Evolutionary conservation across 495 filamentous ascomycete species (phyloP).

Genomic region (Xylaria venustula): DNA sequence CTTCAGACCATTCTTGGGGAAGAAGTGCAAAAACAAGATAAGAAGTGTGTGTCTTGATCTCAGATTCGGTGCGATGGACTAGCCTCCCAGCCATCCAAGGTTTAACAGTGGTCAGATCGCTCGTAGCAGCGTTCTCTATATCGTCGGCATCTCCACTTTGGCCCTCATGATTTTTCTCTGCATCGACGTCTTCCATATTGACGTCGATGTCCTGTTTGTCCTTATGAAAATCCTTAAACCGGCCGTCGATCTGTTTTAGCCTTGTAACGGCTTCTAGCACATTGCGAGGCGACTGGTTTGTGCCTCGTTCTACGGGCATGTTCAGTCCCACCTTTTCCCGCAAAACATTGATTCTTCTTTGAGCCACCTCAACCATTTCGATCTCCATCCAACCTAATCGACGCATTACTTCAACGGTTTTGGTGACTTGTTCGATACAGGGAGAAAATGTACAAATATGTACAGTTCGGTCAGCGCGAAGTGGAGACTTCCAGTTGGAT

Average conservation of each 20-base stretch:
- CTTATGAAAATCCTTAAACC: slow-evolving; percentile 55
- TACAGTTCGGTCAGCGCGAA: slow-evolving; percentile 64
- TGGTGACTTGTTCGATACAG: slow-evolving; percentile 91
- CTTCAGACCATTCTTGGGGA: slow-evolving; percentile 78
- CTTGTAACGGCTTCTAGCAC: slow-evolving; percentile 76
- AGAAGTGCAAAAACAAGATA: slow-evolving; percentile 93
- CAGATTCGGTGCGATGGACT: slow-evolving; percentile 75
- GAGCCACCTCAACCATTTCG: slow-evolving; percentile 81
- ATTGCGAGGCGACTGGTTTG: slow-evolving; percentile 55
- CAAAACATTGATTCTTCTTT: slow-evolving; percentile 74
- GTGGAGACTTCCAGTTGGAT: slow-evolving; percentile 56
- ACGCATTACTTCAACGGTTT: slow-evolving; percentile 75
- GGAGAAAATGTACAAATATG: slow-evolving; percentile 92
- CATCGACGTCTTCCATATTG: slow-evolving; percentile 19
- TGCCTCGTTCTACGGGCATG: slow-evolving; percentile 38
- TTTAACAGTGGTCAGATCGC: slow-evolving; percentile 30
- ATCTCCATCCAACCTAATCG: slow-evolving; percentile 85
- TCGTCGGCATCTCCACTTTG: slow-evolving; percentile 22
- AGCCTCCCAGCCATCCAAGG: slow-evolving; percentile 65
- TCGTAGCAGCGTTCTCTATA: slow-evolving; percentile 8
- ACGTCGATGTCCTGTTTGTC: slow-evolving; percentile 23
- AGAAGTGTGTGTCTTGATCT: slow-evolving; percentile 91
- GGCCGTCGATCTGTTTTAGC: slow-evolving; percentile 69
- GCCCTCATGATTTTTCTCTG: slow-evolving; percentile 19
- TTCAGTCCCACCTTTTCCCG: slow-evolving; percentile 71